Base-by-base conservation (phyloP, 2,329 filamentous ascomycete genomes). In the Penicillium sp. region DNA sequence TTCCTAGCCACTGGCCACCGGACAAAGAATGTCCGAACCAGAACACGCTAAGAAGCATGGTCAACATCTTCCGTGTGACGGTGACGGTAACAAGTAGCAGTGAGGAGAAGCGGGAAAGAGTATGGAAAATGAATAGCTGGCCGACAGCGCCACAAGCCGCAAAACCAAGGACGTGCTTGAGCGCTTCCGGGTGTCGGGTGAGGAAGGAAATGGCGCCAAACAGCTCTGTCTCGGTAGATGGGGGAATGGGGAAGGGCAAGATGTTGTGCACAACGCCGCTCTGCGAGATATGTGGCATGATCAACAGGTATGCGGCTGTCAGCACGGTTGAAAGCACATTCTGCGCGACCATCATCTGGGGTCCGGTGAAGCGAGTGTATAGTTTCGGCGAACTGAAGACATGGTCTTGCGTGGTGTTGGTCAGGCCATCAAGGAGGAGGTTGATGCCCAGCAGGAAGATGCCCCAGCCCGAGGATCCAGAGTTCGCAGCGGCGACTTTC, bases 281-380 rank as follows among this genome's bases (percentile, higher is more conserved):
- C 53, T 81, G 79, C 0, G 88, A 88, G n/a, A 97, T 74, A 77
- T 88, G 90, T 0, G 94, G 94, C 65, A 87, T 89, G 18, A 92
- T 68, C 16, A 93, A 60, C 42, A 99, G 84, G 67, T 96, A 97
- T 0, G 77, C 69, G 18, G 83, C 80, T 3, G 92, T 97, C 53
- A 97, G 79, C 44, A 86, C 69, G 3, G 92, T 93, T 64, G 85
- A 88, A 74, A 97, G 88, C 52, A 96, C 79, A 72, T 97, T 99
- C 75, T 97, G 91, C 38, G 93, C 92, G 71, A 92, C 95, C 94
- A 99, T 99, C 94, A 99, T 99, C 82, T 99, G 94, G 55, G 93
- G 92, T 9, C 94, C 94, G 3, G 86, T 85, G 72, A 94, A 97
- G 13, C 88, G 86, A 60, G 85, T 85, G 75, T 92, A 96, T 1